Percentiles rank a stretch among this genome's conserved stretches.
Evolutionary conservation across 805 yeast species (phyloP).

Genomic region (Suhomyces faveliae): DNA sequence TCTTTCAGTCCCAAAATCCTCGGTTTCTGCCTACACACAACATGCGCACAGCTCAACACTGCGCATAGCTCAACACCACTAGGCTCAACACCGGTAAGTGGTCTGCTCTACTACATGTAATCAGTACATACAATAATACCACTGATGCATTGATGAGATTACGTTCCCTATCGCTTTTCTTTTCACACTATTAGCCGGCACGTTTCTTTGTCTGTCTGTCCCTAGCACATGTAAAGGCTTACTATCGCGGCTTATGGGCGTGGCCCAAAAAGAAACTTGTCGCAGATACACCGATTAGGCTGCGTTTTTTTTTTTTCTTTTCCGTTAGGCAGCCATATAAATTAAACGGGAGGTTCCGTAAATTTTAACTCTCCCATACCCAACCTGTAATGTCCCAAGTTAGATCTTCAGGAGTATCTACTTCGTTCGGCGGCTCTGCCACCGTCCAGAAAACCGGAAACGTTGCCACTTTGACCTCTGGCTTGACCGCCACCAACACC

Average conservation of each 20-base stretch:
- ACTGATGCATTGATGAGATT: not conserved
- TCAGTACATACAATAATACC: too few relatives aligned
- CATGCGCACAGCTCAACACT: not conserved
- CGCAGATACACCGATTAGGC: not conserved
- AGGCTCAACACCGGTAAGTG: not conserved
- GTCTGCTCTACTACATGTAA: too few relatives aligned
- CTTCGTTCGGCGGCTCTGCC: constrained; percentile 5
- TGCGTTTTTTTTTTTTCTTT: not conserved
- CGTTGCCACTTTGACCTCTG: constrained; percentile 11
- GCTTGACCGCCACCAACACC: constrained; percentile 46
- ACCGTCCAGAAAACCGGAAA: constrained; percentile 13
- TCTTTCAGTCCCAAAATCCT: not conserved
- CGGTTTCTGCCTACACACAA: not conserved
- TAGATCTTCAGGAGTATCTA: constrained; percentile 7
- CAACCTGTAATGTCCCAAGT: constrained; percentile 9
- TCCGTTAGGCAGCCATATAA: not conserved
- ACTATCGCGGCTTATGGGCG: not conserved
- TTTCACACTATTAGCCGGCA: not conserved
- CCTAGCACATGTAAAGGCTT: not conserved
- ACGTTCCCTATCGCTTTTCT: not conserved
- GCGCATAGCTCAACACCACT: not conserved
- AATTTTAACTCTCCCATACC: not conserved
- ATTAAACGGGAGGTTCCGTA: not conserved
- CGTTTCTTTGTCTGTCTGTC: not conserved
- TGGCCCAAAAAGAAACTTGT: not conserved